Base-by-base conservation (phyloP, 2,329 filamentous ascomycete species). In the Aureobasidium musti region DNA sequence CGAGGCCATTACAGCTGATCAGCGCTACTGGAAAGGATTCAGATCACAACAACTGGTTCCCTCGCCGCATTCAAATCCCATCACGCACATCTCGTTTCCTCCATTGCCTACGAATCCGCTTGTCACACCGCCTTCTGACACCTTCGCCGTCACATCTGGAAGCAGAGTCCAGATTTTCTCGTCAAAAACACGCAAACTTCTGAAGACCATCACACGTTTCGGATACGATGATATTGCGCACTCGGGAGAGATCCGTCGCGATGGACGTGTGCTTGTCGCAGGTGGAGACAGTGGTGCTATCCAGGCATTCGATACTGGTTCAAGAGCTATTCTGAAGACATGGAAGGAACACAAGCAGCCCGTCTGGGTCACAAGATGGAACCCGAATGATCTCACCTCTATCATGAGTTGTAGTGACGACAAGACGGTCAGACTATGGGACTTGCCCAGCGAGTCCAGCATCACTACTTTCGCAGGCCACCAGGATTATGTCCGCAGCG, bases 11-110 rank as follows among this genome's bases (percentile, higher is more conserved):
- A 97, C 94, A 6, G 89, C 93, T 37, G 95, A 99, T 81, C 93
- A 98, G 80, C 86, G 89, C 71, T 98, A 98, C 83, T 99, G 96
- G 96, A 90, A 90, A 76, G 89, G 90, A 14, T 99, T 99, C 83
- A 92, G 91, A 80, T 95, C 93, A 72, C 91, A 93, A 71, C 87
- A 96, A 67, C 88, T 94, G 69, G 88, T 98, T 69, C 91, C 95
- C 53, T 96, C 94, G 69, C 92, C 93, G 70, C 92, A 95, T 70
- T 91, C 91, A 75, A 92, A 91, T 77, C 90, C 92, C 53, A 87
- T 99, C 73, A 97, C 92, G 39, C 89, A 96, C 78, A 96, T 99
- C 77, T 93, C 91, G 59, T 89, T 89, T 76, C 90, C 84, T 68
- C 79, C 78, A 23, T 77, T 80, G 13, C 81, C 82, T 19, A 79